Evolutionary conservation across 2,329 filamentous ascomycete species (phyloP), one percentile per base, ranked within the genome.

Genomic region (Gnomoniopsis sp.): DNA sequence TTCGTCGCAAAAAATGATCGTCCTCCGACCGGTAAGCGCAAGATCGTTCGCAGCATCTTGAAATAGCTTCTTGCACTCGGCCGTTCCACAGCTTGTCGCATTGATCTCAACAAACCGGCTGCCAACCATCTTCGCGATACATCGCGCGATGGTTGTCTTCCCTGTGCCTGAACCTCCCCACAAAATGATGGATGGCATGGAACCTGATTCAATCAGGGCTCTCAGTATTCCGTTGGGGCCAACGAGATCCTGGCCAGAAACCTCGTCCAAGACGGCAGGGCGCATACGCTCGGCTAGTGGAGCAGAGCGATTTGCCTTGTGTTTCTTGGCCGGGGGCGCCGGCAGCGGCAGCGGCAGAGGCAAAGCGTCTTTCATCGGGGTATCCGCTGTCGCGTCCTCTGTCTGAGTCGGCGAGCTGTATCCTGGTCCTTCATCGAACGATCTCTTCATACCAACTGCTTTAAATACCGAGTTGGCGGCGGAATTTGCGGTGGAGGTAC

Each of bases 1-100:
- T 77, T 98, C 95, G 75, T 99, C 95, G 75, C 93, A 97, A 72
- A 99, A 99, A 63, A 99, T 86, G 63, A 99, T 96, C 0, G 95
- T 98, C 75, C 90, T 93, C 62, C 92, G 83, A 1, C 93, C 93
- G 0, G 91, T 96, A 53, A 98, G 77, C 1, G 80, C 77, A 49
- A 92, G 75, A 71, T 98, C 95, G 67, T 87, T 90, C 60, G 84
- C 86, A 0, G 95, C 93, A 65, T 97, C 92, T 22, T 80, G 78
- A 68, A 98, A 97, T 56, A 97, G 82, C 78, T 92, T 95, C 75
- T 97, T 96, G 80, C 89, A 93, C 71, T 98, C 93, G 23, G 83
- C 87, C 19, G 98, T 90, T 1, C 93, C 93, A 7, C 88, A 88
- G 65, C 86, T 92, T 2, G 93, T 97, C 62, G 91, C 93, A 73